phyloP scores from a whole-genome alignment of 2,329 filamentous ascomycete genomes.

The Scleromitrula shiraiana region DNA sequence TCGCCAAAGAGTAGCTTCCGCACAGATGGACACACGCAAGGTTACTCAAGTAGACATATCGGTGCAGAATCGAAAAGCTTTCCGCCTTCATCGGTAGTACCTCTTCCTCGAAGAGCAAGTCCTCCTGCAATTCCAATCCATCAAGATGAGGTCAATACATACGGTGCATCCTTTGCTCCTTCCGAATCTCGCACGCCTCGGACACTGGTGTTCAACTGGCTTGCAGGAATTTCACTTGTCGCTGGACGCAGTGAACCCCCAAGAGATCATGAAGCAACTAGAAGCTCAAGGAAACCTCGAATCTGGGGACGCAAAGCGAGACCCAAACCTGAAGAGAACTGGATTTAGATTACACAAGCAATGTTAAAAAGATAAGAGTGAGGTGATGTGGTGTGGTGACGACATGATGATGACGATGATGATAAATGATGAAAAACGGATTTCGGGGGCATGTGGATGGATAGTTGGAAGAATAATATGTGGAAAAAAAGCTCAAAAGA shows the following conservation, averaged over 20 bases:
- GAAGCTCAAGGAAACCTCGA: not conserved
- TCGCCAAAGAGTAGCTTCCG: no score
- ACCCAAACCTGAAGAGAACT: not conserved
- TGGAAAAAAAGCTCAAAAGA: not conserved
- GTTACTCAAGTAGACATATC: not conserved
- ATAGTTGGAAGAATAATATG: not conserved
- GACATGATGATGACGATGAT: not conserved
- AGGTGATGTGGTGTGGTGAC: not conserved
- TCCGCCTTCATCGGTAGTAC: not conserved
- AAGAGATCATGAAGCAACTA: not conserved
- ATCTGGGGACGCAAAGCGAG: conserved; percentile 5
- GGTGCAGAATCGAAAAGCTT: not conserved
- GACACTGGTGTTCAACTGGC: no score
- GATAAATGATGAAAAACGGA: not conserved
- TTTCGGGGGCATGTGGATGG: not conserved
- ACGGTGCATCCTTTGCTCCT: conserved; percentile 3
- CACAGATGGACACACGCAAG: not conserved
- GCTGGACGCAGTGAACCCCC: conserved; percentile 1
- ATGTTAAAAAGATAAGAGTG: not conserved
- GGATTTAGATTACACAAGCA: not conserved
- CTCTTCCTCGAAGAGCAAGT: not conserved
- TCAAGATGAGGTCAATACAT: not conserved
- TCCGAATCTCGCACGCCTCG: not conserved
- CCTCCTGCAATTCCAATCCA: conserved; percentile 3
- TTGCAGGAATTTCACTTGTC: conserved; percentile 1